phyloP scores from a whole-genome alignment of 768 basidiomycete species.

The Russula foetens region DNA sequence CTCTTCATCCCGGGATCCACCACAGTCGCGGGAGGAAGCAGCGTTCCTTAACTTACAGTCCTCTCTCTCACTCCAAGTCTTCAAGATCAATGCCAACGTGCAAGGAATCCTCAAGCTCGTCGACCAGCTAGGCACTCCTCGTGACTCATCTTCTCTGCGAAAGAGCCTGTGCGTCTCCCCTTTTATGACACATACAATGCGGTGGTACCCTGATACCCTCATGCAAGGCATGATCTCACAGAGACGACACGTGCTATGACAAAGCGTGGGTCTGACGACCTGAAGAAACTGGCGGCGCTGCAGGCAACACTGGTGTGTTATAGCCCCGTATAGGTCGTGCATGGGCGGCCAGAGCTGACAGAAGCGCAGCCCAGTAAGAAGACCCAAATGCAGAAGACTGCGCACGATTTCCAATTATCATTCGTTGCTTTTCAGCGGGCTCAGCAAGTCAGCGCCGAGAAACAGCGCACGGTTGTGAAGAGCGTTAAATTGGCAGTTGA shows the following conservation, averaged over 20 bases:
- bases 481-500: constrained; percentile 80
- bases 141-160: constrained; percentile 72
- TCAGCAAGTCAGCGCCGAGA: constrained; percentile 83
- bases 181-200: neutral
- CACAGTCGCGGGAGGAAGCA: constrained; percentile 53
- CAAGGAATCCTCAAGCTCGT: constrained; percentile 93
- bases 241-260: constrained; percentile 93
- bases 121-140: constrained; percentile 84
- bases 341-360: neutral
- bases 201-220: neutral
- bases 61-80: constrained; percentile 84
- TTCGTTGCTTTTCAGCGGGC: constrained; percentile 88
- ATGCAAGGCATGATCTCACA: constrained; percentile 77
- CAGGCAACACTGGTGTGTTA: constrained; percentile 50
- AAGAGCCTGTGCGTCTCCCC: constrained; percentile 68
- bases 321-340: neutral
- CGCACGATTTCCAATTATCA: constrained; percentile 86
- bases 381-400: constrained; percentile 83
- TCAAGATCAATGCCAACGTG: constrained; percentile 98
- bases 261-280: constrained; percentile 85
- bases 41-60: constrained; percentile 70
- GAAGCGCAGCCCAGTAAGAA: constrained; percentile 61
- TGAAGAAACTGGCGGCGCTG: constrained; percentile 78
- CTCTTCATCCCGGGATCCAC: constrained; percentile 22
- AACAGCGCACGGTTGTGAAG: constrained; percentile 84